Evolutionary conservation across 2,329 filamentous ascomycete species (phyloP).

Genomic region (Pseudogymnoascus verrucosus): DNA sequence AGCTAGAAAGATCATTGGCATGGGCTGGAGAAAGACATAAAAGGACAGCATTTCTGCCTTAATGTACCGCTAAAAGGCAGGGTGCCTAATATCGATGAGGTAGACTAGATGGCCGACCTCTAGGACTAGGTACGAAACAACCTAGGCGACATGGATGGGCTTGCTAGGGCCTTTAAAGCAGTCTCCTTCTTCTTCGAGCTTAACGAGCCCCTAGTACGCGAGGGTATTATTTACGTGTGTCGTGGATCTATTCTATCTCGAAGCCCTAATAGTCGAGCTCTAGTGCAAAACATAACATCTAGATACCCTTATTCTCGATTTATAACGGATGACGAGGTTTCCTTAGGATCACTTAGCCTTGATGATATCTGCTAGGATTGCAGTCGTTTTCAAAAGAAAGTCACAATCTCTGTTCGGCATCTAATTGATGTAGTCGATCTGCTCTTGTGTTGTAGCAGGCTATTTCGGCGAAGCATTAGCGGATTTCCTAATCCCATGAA

Average conservation of each 20-base stretch:
- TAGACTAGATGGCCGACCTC: constrained; percentile 17
- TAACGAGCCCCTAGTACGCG: constrained; percentile 8
- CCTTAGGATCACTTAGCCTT: constrained; percentile 13
- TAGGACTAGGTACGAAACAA: constrained; percentile 15
- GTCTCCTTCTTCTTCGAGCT: constrained; percentile 18
- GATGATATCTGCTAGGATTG: constrained; percentile 14
- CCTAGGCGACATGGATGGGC: constrained; percentile 12
- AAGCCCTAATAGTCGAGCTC: constrained; percentile 14
- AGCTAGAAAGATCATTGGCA: constrained; percentile 19
- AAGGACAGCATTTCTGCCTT: constrained; percentile 18
- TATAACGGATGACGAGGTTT: constrained; percentile 10
- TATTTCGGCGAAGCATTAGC: constrained; percentile 19
- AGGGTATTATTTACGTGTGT: constrained; percentile 15
- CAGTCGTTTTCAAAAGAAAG: constrained; percentile 16
- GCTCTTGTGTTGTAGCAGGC: constrained; percentile 14
- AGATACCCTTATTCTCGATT: constrained; percentile 15
- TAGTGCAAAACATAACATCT: constrained; percentile 14
- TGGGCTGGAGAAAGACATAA: constrained; percentile 17
- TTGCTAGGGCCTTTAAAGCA: constrained; percentile 14
- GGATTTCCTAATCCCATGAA: constrained; percentile 17
- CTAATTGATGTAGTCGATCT: constrained; percentile 15
- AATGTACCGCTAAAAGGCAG: constrained; percentile 17
- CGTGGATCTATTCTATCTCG: constrained; percentile 18
- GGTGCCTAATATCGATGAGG: constrained; percentile 17
- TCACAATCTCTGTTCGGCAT: constrained; percentile 17